Base-by-base conservation (phyloP, 352 stramenopile genomes). In the Globisporangium mamillatum region DNA sequence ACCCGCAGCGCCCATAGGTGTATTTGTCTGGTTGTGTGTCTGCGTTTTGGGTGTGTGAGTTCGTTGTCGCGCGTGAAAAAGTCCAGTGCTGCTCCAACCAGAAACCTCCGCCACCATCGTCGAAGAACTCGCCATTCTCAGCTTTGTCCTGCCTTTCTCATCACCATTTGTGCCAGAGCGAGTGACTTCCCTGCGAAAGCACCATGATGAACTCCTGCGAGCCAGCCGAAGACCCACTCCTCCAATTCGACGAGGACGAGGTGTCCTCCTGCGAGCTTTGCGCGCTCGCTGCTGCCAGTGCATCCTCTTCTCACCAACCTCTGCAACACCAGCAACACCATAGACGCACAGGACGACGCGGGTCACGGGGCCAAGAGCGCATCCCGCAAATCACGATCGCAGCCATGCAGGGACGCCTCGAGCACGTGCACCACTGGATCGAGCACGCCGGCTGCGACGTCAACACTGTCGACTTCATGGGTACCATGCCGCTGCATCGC, bases 391-490 rank as follows among this genome's bases (percentile, higher is more conserved):
- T 73, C 20, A 70, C 65, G 29, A 38, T 68, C 41, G 65, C 69
- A 27, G 66, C 55, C 7, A 61, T 65, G 64, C 69, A 74, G 10
- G 69, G 66, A 12, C 69, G 69, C 10, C 65, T 72, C 41, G 55
- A 63, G n/a, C 65, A 74, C 41, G 69, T 72, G 27, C 52, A 38
- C 18, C 69, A 74, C 66, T 74, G 66, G 65, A 55, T 74, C 58
- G 69, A 74, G 53, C 69, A 74, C 58, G 44, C 55, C 10, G 36
- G 25, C 12, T 67, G 53, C 52, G 69, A 69, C 41, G 54, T 74
- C 29, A 41, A 74, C 24, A 44, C 46, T 5, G 18, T 74, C 20
- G 69, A 74, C 44, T 54, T 38, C 14, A 50, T 53, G 34, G 66
- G 66, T 44, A 67, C 54, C 20, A 68, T 48, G 58, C 48, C 66